Evolutionary conservation across 148 eudicot genomes (phyloP).

Genomic region (Chenopodium formosanum): DNA sequence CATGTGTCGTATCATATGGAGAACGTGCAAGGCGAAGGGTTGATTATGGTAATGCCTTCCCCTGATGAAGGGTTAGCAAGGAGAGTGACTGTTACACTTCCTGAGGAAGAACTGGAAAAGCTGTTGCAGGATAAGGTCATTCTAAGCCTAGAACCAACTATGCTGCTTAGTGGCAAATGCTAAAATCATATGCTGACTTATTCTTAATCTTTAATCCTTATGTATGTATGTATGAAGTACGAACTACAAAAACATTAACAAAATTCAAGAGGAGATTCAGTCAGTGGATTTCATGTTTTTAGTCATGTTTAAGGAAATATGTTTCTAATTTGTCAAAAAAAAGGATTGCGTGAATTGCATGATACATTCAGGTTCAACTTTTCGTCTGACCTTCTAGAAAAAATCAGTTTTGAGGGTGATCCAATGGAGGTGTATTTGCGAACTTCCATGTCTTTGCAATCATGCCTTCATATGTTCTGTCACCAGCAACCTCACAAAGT

Average conservation of each 20-base stretch:
- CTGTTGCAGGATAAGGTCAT: conserved; percentile 39
- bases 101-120: conserved; percentile 39
- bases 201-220: neutral
- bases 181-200: neutral
- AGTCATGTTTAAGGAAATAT: neutral
- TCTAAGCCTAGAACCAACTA: conserved; percentile 37
- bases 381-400: neutral
- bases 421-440: conserved; percentile 33
- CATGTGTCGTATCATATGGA: conserved; percentile 56
- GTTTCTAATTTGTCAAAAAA: neutral
- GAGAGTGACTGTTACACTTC: conserved; percentile 43
- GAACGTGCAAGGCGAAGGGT: conserved; percentile 51
- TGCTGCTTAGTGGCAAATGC: conserved; percentile 36
- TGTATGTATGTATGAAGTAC: conserved; percentile 11
- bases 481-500: conserved; percentile 36
- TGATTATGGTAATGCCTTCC: conserved; percentile 56
- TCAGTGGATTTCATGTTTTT: neutral
- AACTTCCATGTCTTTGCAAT: conserved; percentile 32
- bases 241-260: neutral
- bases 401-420: neutral
- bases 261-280: neutral
- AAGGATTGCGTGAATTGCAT: neutral
- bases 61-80: conserved; percentile 51
- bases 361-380: neutral
- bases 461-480: conserved; percentile 27